A percentile compares a stretch with the other conserved stretches of the same genome.
Conservation (phyloP, 371 early-diverging fungal species). For the Syncephalastrum monosporum region DNA sequence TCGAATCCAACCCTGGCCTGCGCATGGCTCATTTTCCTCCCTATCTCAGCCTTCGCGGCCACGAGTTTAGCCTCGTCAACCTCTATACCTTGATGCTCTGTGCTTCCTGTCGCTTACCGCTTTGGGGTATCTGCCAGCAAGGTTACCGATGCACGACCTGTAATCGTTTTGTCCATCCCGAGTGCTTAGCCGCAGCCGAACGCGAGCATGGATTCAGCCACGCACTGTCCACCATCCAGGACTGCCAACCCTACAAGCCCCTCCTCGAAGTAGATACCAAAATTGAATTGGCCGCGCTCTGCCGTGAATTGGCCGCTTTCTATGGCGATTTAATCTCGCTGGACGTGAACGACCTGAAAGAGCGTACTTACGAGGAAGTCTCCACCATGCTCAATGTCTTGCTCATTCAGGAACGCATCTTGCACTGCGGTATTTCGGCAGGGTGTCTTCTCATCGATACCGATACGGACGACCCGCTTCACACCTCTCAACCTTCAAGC, state of each 20-base stretch:
- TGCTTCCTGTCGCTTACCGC: conserved; percentile 47
- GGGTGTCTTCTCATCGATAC: conserved; percentile 36
- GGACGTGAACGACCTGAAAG: conserved; percentile 16
- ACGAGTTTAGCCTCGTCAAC: conserved; percentile 55
- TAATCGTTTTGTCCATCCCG: conserved; percentile 49
- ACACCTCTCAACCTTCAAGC: too few relatives aligned
- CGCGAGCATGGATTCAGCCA: conserved; percentile 11
- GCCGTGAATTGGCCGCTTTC: conserved; percentile 13
- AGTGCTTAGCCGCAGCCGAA: conserved; percentile 33
- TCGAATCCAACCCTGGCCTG: not conserved
- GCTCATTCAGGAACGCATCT: conserved; percentile 37
- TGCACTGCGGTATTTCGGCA: conserved; percentile 42
- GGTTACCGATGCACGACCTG: conserved; percentile 54
- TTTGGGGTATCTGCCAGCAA: conserved; percentile 60
- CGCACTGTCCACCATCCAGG: conserved; percentile 13
- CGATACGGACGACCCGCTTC: conserved; percentile 24
- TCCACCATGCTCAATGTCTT: conserved; percentile 30
- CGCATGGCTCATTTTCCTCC: conserved; percentile 7
- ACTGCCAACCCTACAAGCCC: conserved; percentile 28
- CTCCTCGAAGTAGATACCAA: conserved; percentile 32
- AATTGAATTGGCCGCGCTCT: conserved; percentile 19
- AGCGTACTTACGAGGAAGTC: conserved; percentile 39
- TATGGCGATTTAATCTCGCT: conserved; percentile 30
- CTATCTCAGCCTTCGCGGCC: conserved; percentile 27
- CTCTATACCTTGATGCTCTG: conserved; percentile 55